Base-by-base conservation (phyloP, 2,329 filamentous ascomycete genomes). In the Shiraia bambusicola region DNA sequence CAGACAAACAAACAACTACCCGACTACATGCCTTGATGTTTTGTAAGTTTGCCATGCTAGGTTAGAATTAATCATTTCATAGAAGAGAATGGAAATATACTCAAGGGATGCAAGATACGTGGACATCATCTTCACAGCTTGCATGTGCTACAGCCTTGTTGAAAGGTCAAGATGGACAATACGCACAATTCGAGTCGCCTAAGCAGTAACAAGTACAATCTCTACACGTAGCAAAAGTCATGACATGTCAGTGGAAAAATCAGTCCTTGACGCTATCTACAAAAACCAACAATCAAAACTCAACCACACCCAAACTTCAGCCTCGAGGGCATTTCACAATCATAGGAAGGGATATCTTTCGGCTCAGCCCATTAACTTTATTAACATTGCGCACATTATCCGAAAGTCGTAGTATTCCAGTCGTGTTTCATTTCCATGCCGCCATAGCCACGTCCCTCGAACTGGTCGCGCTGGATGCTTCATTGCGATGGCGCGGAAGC, bases 371-470 rank as follows among this genome's bases (percentile, higher is more conserved):
- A 47, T 48, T 53, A 44, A 45, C 50, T 30, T 46, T 45, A 34
- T 50, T 41, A 45, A 39, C 43, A 34, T 52, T 52, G 42, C 47
- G 45, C 45, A 52, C 33, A 45, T 42, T 34, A 39, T 48, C 48
- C 46, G 45, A 46, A 45, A 46, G 41, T 50, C 51, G 50, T 56
- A 49, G 40, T 45, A 43, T 42, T 41, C 62, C 47, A 40, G 57
- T 46, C 38, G 47, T 40, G 37, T 40, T 52, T 43, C 55, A 52
- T 49, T 41, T 49, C 62, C 58, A 62, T 55, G 63, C 58, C 34
- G 34, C 45, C 13, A 56, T 53, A 63, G 61, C 63, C 54, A 59
- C 63, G 47, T 41, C 42, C 31, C 37, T 37, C 46, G 50, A 43
- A 48, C 44, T 46, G 45, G 48, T 37, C 35, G 33, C 10, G 22